These are phyloP conservation scores for Senecio squalidus DNA, from an alignment of 140 eudicot genomes.

Conservation along the genomic window DNA sequence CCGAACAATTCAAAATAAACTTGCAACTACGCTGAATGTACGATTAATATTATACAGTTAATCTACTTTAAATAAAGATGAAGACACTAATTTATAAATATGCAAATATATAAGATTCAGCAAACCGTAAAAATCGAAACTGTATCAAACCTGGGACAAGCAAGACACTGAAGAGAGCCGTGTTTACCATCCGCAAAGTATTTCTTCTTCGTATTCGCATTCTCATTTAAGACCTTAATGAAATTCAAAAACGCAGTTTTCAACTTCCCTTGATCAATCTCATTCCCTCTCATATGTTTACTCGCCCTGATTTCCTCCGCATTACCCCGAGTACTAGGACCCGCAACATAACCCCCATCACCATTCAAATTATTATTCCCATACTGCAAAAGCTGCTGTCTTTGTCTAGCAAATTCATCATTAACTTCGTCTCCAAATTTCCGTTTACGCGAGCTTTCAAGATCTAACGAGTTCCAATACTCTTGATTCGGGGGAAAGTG, in stretches of 20 bases:
- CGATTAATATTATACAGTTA: neutral
- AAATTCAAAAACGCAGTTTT: conserved; percentile 70
- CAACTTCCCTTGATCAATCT: conserved; percentile 57
- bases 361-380: conserved; percentile 53
- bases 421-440: conserved; percentile 42
- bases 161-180: conserved; percentile 69
- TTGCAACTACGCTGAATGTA: neutral
- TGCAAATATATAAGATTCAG: neutral
- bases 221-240: conserved; percentile 59
- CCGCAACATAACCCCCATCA: conserved; percentile 31
- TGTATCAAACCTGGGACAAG: conserved; percentile 72
- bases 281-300: conserved; percentile 43
- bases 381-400: conserved; percentile 78
- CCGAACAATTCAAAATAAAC: neutral
- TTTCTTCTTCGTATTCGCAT: conserved; percentile 46
- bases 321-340: too few relatives aligned
- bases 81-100: neutral
- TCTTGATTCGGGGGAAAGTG: conserved; percentile 43
- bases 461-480: conserved; percentile 41
- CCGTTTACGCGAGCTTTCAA: conserved; percentile 45
- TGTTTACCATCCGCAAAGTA: conserved; percentile 86
- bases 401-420: conserved; percentile 75
- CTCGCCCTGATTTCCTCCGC: too few relatives aligned
- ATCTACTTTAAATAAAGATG: neutral
- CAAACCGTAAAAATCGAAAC: conserved; percentile 1